phyloP scores from a whole-genome alignment of 768 basidiomycete species.

The Lentinula boryana region DNA sequence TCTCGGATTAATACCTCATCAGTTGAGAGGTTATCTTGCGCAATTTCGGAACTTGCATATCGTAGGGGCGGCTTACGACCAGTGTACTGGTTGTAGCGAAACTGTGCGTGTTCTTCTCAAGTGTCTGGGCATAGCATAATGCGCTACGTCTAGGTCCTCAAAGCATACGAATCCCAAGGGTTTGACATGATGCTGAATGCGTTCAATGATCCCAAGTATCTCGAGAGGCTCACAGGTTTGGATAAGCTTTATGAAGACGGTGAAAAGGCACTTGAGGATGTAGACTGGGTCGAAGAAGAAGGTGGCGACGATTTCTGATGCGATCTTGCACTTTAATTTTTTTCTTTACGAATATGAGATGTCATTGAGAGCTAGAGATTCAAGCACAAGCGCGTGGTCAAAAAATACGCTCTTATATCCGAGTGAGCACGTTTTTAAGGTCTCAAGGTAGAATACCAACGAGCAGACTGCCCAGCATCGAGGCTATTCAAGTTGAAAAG shows the following conservation, averaged over 20 bases:
- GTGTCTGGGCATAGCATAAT: not conserved
- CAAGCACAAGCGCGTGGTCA: no score
- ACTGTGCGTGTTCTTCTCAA: constrained; percentile 37
- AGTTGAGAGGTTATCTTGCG: constrained; percentile 84
- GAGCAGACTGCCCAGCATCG: not conserved
- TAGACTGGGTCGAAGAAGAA: constrained; percentile 75
- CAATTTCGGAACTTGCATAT: constrained; percentile 84
- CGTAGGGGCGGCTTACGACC: constrained; percentile 78
- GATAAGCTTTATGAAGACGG: constrained; percentile 74
- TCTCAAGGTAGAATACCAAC: constrained; percentile 15
- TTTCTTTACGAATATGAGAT: not conserved
- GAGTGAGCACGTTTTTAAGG: not conserved
- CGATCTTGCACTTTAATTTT: not conserved
- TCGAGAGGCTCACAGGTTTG: constrained; percentile 73
- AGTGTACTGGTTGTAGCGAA: constrained; percentile 89
- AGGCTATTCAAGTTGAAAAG: not conserved
- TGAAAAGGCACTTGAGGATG: constrained; percentile 59
- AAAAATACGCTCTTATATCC: no score
- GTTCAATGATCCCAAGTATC: constrained; percentile 74
- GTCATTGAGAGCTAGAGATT: not conserved
- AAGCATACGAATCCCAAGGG: constrained; percentile 77
- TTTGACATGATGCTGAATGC: constrained; percentile 75
- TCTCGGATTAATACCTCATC: constrained; percentile 89
- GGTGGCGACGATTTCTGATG: constrained; percentile 24
- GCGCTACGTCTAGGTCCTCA: constrained; percentile 48